A percentile compares a stretch with the other conserved stretches of the same genome.
Evolutionary conservation across 345 rosid genomes (phyloP).

Genomic region (Camelina hispida): DNA sequence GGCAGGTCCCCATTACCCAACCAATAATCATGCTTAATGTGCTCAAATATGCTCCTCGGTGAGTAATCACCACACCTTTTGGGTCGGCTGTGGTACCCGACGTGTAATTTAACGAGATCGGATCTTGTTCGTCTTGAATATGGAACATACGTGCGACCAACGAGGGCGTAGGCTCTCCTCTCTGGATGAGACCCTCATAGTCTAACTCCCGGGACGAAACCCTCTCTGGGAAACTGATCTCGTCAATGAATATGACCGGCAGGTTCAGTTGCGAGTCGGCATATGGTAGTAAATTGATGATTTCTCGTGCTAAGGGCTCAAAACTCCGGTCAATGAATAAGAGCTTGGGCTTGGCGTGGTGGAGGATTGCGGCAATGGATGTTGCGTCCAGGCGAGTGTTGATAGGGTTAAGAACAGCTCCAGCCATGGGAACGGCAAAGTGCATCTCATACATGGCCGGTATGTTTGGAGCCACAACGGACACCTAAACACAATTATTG

Average conservation of each 20-base stretch:
- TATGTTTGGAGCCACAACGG: slow-evolving; percentile 71
- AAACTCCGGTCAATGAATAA: slow-evolving; percentile 61
- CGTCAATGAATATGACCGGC: slow-evolving; percentile 36
- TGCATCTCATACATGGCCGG: slow-evolving; percentile 88
- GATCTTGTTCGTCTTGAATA: slow-evolving; percentile 62
- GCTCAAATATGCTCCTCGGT: slow-evolving; percentile 77
- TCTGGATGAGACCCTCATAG: slow-evolving; percentile 60
- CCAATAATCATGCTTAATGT: slow-evolving; percentile 57
- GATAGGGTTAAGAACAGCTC: slow-evolving; percentile 74
- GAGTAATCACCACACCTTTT: slow-evolving; percentile 81
- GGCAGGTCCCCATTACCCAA: slow-evolving; percentile 51
- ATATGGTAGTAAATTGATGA: slow-evolving; percentile 50
- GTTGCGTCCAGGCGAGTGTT: slow-evolving; percentile 66
- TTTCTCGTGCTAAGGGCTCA: slow-evolving; percentile 49
- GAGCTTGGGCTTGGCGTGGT: slow-evolving; percentile 66
- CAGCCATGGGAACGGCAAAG: slow-evolving; percentile 83
- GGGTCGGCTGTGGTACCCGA: slow-evolving; percentile 86
- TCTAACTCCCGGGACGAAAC: slow-evolving; percentile 18
- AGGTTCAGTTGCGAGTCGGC: slow-evolving; percentile 46
- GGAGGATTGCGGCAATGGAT: slow-evolving; percentile 39
- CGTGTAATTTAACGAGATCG: slow-evolving; percentile 76
- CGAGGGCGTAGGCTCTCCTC: slow-evolving; percentile 43
- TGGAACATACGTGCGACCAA: slow-evolving; percentile 31
- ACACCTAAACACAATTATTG: slow-evolving; percentile 48
- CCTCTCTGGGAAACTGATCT: background rate